phyloP scores from a whole-genome alignment of 345 rosid species.

The Euphorbia tirucalli region DNA sequence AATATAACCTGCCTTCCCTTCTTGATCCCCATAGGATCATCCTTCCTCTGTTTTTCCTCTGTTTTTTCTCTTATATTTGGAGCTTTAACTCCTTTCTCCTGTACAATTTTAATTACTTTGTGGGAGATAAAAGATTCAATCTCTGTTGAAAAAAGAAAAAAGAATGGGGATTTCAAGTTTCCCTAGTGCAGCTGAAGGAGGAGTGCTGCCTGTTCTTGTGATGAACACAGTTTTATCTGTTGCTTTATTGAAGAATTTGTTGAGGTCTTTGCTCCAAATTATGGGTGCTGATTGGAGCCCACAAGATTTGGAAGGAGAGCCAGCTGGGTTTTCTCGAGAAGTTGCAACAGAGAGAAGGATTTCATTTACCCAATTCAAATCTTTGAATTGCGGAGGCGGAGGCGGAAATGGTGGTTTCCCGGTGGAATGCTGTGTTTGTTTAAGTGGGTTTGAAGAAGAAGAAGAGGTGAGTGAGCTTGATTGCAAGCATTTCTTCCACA shows the following conservation, averaged over 20 bases:
- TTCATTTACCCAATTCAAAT: slow-evolving; percentile 52
- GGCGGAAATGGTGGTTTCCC: background rate
- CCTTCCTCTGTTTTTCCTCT: background rate
- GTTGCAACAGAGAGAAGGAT: slow-evolving; percentile 37
- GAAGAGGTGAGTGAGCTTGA: slow-evolving; percentile 80
- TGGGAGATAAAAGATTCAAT: too few species aligned
- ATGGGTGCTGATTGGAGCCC: slow-evolving; percentile 15
- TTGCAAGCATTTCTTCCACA: slow-evolving; percentile 91
- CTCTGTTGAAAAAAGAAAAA: too few species aligned
- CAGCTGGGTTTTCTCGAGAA: slow-evolving; percentile 32
- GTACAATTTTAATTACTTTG: too few species aligned
- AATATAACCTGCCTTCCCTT: too few species aligned
- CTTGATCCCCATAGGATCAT: too few species aligned
- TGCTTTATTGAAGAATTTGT: slow-evolving; percentile 54
- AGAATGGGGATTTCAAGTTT: slow-evolving; percentile 83
- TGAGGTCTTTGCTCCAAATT: slow-evolving; percentile 37
- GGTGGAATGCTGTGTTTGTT: slow-evolving; percentile 70
- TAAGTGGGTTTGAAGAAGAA: slow-evolving; percentile 63
- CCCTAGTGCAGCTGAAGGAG: slow-evolving; percentile 59
- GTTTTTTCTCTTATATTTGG: too few species aligned
- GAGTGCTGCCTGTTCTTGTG: slow-evolving; percentile 61
- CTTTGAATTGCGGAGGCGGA: too few species aligned
- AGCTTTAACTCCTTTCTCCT: too few species aligned
- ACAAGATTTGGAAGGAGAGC: slow-evolving; percentile 15
- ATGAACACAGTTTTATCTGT: slow-evolving; percentile 60